Conservation (phyloP, 1,139 yeast species). For the Yamadazyma taylorii region DNA sequence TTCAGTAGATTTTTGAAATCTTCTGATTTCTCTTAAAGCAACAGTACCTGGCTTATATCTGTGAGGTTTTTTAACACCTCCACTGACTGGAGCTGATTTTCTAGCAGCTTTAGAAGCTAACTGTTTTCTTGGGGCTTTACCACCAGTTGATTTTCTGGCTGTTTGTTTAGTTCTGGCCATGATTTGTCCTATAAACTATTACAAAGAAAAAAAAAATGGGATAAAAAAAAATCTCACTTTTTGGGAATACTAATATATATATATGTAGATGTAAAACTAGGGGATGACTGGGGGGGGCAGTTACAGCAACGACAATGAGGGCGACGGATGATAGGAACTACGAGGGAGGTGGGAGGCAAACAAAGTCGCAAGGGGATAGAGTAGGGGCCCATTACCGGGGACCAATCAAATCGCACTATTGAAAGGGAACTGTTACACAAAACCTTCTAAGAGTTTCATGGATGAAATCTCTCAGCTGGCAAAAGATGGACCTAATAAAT, state of each 20-base stretch:
- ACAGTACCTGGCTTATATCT: constrained; percentile 59
- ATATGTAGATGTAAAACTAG: constrained; percentile 3
- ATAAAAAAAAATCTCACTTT: constrained; percentile 1
- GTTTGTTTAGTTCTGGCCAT: constrained; percentile 58
- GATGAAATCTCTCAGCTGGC: no score
- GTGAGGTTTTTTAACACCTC: constrained; percentile 56
- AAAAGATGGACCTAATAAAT: not conserved
- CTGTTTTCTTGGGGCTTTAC: constrained; percentile 56
- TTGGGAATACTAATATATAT: no score
- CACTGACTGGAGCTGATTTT: constrained; percentile 53
- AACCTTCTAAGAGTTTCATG: no score
- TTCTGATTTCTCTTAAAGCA: constrained; percentile 55
- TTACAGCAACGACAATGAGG: no score
- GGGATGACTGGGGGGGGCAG: constrained; percentile 2
- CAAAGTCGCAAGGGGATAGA: no score
- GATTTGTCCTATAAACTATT: constrained; percentile 10
- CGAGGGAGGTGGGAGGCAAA: no score
- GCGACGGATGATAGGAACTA: no score
- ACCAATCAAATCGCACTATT: not conserved
- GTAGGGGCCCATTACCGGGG: no score
- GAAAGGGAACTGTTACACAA: not conserved
- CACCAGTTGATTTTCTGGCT: constrained; percentile 56
- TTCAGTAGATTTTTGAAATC: constrained; percentile 54
- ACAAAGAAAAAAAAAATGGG: constrained; percentile 2
- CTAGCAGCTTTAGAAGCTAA: constrained; percentile 55